Base-by-base conservation (phyloP, 1,284 basidiomycete species). In the Vanrija pseudolonga region DNA sequence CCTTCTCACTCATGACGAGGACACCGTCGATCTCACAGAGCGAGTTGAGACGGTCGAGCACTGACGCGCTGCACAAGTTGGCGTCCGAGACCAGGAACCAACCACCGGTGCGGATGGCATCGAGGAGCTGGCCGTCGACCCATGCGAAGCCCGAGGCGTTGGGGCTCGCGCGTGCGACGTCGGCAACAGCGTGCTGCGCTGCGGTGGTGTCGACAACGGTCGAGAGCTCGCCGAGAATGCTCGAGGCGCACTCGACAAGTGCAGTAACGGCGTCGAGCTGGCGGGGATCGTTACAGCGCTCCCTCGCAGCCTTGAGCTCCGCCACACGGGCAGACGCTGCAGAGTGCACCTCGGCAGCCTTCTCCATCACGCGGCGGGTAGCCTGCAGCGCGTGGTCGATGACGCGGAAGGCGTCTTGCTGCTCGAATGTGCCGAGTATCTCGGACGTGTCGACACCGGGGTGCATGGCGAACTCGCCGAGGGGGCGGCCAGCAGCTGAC, bases 31-130 rank as follows among this genome's bases (percentile, higher is more conserved):
- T 81, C 76, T 99, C 96, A 71, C 96, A 98, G 11, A 99, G 84
- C 36, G 93, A 95, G 73, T 99, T 99, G 43, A 99, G 84, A 22
- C 96, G 85, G 79, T 99, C 96, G 23, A 99, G 83, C 5, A 99
- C 94, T 3, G 94, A 95, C 3, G 96, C 87, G 57, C 84, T 93
- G 77, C 96, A 99, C 14, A 95, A 80, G 71, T 99, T 99, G 49
- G 96, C 94, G 58, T 88, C 88, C 62, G 97, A 91, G 51, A 99
- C 82, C 43, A 98, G 79, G 47, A 97, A 79, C 94, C 96, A 98
- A 62, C 87, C 81, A 1, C 97, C 96, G 20, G 81, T 77, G 69
- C 86, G 88, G 79, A 98, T 84, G 1, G 96, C 93, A 43, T 81
- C 82, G 24, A 98, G 81, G 18, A 99, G 80, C n/a, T 93, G 90